Evolutionary conservation across 2,329 filamentous ascomycete genomes (phyloP), one percentile per base, ranked within the genome.

Genomic region (Rhinocladiella similis): DNA sequence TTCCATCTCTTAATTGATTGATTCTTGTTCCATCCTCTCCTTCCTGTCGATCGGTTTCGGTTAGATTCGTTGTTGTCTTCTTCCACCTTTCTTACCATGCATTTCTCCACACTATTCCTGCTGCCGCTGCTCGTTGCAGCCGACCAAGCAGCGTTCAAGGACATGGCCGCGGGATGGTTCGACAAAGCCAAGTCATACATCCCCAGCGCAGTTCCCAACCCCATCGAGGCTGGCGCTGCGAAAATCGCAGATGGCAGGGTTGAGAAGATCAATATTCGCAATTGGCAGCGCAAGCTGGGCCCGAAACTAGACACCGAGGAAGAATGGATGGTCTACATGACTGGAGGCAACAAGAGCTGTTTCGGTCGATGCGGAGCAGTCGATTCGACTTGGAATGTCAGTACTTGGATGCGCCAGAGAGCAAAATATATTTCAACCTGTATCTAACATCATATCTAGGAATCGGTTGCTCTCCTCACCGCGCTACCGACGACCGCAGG

Each of bases 271-370:
- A 84, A 77, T 42, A 66, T 81, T 60, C 74, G 77, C 59, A 87
- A 85, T 75, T 84, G 81, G 79, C 74, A 82, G 65, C 69, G 77
- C 47, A 69, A 81, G 48, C 68, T 87, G 35, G 75, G 69, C 36
- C 73, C 75, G 16, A 66, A 70, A 22, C 62, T 71, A 25, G 73
- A 72, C 58, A 73, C 69, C 43, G 81, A 76, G 66, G 81, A 77
- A n/a, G 67, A 66, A 43, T 87, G 82, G 83, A 72, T 85, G 62
- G 69, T 87, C 50, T 85, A 77, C 67, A 70, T 85, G 43, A 86
- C 83, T 4, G 84, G 84, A 57, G 84, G 83, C 43, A 87, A 87
- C 73, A 81, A 80, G 70, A 85, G 82, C 36, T 87, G 84, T 73
- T 84, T 79, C 64, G 84, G 83, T 60, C 71, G 78, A 59, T 87